phyloP scores from a whole-genome alignment of 352 stramenopile genomes.

The Phytopythium mirpurense region DNA sequence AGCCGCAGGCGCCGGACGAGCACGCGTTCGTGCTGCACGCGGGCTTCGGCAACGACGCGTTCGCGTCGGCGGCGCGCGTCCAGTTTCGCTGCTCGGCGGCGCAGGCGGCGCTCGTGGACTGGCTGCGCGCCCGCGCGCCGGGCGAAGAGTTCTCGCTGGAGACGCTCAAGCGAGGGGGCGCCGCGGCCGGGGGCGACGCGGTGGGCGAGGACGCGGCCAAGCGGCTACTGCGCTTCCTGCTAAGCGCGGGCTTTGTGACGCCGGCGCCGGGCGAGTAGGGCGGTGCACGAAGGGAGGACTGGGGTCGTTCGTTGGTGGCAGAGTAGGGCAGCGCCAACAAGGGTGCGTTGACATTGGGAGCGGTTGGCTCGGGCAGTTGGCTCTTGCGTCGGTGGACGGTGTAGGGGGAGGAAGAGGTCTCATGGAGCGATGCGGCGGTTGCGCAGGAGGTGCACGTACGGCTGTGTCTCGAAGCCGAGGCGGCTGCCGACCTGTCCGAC shows the following conservation, averaged over 20 bases:
- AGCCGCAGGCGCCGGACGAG: constrained; percentile 1
- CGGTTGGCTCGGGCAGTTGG: too few relatives aligned
- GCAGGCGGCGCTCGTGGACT: constrained; percentile 48
- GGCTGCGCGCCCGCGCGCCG: constrained; percentile 32
- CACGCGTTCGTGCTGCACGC: constrained; percentile 33
- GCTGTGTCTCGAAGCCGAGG: constrained; percentile 44
- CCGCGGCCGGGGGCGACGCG: background rate
- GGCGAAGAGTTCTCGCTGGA: constrained; percentile 19
- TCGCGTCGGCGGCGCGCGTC: constrained; percentile 29
- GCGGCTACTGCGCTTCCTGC: constrained; percentile 51
- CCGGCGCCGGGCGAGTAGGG: background rate
- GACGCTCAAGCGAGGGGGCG: constrained; percentile 13
- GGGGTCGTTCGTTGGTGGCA: too few relatives aligned
- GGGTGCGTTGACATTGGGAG: too few relatives aligned
- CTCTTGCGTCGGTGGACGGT: too few relatives aligned
- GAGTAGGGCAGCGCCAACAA: too few relatives aligned
- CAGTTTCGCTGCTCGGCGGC: constrained; percentile 44
- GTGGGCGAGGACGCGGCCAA: constrained; percentile 24
- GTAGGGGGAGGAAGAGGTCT: too few relatives aligned
- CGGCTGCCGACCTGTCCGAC: constrained; percentile 27
- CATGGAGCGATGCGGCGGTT: constrained; percentile 22
- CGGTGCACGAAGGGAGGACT: too few relatives aligned
- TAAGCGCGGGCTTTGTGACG: constrained; percentile 15
- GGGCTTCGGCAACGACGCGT: constrained; percentile 20
- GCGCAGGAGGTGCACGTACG: constrained; percentile 48